Conservation (phyloP, 2,329 filamentous ascomycete genomes). For the Fusarium mangiferae region DNA sequence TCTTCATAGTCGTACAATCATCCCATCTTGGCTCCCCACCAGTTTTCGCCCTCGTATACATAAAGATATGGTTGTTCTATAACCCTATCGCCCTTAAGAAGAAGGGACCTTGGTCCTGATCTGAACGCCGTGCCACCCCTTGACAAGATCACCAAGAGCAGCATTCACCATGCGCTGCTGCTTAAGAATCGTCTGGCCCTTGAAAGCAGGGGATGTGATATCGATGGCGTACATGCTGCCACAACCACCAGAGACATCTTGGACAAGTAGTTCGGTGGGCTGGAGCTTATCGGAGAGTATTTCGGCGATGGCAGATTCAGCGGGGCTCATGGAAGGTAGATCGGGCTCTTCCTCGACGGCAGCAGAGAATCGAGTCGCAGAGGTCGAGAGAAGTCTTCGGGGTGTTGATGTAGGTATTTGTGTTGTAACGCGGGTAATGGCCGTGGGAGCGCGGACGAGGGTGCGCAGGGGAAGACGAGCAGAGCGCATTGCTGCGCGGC, state of each 20-base stretch:
- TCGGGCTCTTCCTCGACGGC: slow-evolving; percentile 26
- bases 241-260: slow-evolving; percentile 85
- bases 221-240: slow-evolving; percentile 90
- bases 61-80: not conserved
- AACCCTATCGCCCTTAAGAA: slow-evolving; percentile 5
- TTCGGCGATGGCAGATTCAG: slow-evolving; percentile 69
- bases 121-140: slow-evolving; percentile 85
- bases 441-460: slow-evolving; percentile 15
- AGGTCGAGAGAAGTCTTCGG: slow-evolving; percentile 20
- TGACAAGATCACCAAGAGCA: slow-evolving; percentile 78
- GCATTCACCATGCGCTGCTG: slow-evolving; percentile 85
- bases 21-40: not conserved
- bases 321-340: slow-evolving; percentile 53
- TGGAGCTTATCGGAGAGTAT: slow-evolving; percentile 60
- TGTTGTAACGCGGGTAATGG: slow-evolving; percentile 12
- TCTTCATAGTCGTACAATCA: slow-evolving; percentile 13
- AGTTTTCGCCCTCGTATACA: not conserved
- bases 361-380: slow-evolving; percentile 14
- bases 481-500: slow-evolving; percentile 41
- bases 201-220: slow-evolving; percentile 76
- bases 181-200: slow-evolving; percentile 77
- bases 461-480: slow-evolving; percentile 18
- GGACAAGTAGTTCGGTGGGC: slow-evolving; percentile 69
- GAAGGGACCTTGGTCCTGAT: slow-evolving; percentile 71
- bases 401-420: not conserved